phyloP scores from a whole-genome alignment of 768 basidiomycete species.

The Lactarius sp. region DNA sequence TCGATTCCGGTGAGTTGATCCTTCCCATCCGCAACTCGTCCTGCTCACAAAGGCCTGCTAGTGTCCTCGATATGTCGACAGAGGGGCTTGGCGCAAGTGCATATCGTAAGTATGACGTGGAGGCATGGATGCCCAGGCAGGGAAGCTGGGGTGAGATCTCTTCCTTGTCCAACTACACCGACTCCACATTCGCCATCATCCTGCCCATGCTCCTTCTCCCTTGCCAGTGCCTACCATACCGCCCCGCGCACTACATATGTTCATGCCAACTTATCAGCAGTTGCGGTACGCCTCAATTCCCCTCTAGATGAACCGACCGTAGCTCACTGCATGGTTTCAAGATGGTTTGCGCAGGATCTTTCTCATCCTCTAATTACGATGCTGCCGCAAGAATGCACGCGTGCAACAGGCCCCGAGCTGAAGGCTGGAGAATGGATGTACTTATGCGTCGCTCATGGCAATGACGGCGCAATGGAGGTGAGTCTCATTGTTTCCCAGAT shows the following conservation, averaged over 20 bases:
- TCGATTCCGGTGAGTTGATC: slow-evolving; percentile 60
- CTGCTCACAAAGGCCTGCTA: slow-evolving; percentile 30
- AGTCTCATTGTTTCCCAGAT: slow-evolving; percentile 24
- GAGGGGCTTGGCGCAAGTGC: slow-evolving; percentile 95
- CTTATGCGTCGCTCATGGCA: slow-evolving; percentile 91
- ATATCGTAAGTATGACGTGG: slow-evolving; percentile 94
- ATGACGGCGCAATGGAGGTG: slow-evolving; percentile 83
- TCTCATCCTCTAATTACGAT: slow-evolving; percentile 81
- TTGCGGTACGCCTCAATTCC: slow-evolving; percentile 39
- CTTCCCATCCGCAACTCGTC: neutral
- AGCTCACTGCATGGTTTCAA: slow-evolving; percentile 30
- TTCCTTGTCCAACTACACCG: slow-evolving; percentile 95
- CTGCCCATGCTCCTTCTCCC: slow-evolving; percentile 20
- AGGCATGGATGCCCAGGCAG: slow-evolving; percentile 99
- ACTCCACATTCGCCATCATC: slow-evolving; percentile 73
- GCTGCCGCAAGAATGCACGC: slow-evolving; percentile 83
- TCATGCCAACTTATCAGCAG: slow-evolving; percentile 73
- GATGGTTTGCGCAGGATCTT: slow-evolving; percentile 84
- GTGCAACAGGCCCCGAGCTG: slow-evolving; percentile 90
- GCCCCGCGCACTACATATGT: no score
- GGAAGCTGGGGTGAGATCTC: slow-evolving; percentile 97
- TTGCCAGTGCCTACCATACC: slow-evolving; percentile 34
- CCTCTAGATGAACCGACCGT: neutral
- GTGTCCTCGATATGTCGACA: slow-evolving; percentile 94
- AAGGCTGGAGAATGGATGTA: slow-evolving; percentile 99